Percentiles rank a stretch among this genome's conserved stretches.
phyloP scores from a whole-genome alignment of 2,329 filamentous ascomycete species.

The Westerdykella ornata region DNA sequence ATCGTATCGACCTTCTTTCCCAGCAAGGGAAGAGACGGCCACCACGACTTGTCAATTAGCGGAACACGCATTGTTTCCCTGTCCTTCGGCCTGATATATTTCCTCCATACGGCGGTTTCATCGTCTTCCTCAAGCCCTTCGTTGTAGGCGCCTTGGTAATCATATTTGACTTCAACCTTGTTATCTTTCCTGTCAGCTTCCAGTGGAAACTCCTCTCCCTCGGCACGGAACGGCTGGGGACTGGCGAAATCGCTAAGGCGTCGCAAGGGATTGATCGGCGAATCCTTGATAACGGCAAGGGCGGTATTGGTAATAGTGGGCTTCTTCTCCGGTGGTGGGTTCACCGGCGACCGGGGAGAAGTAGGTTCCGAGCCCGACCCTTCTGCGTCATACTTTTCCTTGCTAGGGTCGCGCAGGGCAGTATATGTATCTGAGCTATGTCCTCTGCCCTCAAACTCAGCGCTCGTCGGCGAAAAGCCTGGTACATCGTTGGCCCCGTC shows the following conservation, averaged over 20 bases:
- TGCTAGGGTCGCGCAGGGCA: conserved; percentile 18
- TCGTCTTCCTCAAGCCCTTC: conserved; percentile 27
- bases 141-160: conserved; percentile 26
- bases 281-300: conserved; percentile 16
- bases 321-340: conserved; percentile 12
- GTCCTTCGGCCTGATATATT: conserved; percentile 72
- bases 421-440: conserved; percentile 30
- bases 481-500: conserved; percentile 19
- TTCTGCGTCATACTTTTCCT: conserved; percentile 22
- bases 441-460: conserved; percentile 23
- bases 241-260: conserved; percentile 37
- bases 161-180: conserved; percentile 25
- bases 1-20: conserved; percentile 94
- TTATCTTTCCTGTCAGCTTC: conserved; percentile 13
- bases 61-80: conserved; percentile 79
- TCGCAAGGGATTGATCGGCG: conserved; percentile 21
- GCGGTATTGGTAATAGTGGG: conserved; percentile 5
- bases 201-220: conserved; percentile 36
- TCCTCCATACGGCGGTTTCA: conserved; percentile 61
- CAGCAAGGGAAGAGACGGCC: conserved; percentile 69
- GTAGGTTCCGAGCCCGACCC: conserved; percentile 16
- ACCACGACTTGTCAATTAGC: conserved; percentile 51
- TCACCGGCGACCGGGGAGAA: conserved; percentile 16
- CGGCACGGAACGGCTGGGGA: conserved; percentile 38
- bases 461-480: conserved; percentile 20